Evolutionary conservation across 768 basidiomycete species (phyloP), one percentile per base, ranked within the genome.

Genomic region (Trametes maxima): DNA sequence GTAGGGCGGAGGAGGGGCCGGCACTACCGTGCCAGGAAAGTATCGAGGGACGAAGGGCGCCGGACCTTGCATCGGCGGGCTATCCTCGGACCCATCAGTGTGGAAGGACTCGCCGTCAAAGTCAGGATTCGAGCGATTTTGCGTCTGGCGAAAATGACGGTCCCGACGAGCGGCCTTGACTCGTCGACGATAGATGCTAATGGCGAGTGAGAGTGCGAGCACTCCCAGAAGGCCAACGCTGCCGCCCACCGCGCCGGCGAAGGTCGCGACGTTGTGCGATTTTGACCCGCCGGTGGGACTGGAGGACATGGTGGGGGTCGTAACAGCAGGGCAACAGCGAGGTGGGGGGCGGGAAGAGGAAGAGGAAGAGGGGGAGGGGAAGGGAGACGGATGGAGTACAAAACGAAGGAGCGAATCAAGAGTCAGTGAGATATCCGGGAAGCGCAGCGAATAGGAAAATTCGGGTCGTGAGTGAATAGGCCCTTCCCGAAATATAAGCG

Each of bases 181-280:
- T 8, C 84, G 76, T 21, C 84, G 78, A 5, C 77, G 74, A 62
- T 77, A 81, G 59, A 86, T 79, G 70, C 80, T 84, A 60, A 82
- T 65, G 0, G 80, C 80, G n/a, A 84, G 72, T 3, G 79, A 78
- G 8, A 81, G 66, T 8, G 81, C 75, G 54, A 85, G 70, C 39
- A 80, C 65, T 12, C 75, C 75, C 12, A 85, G 77, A 21, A 83
- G 78, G 33, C 84, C 84, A 17, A 83, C 76, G 33, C 75, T 78
- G 28, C 81, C 80, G 0, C 81, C 82, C 22, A 85, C 75, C 1
- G 80, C 82, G n/a, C 78, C 82, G 1, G 75, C 83, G 67, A 87
- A 85, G 6, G 84, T 83, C 16, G 76, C 78, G 50, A 72, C 64
- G 51, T 71, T 72, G 57, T 72, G 67, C 35, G 64, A 54, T 63